These are phyloP conservation scores for Microdochium bolleyi DNA, from an alignment of 2,329 filamentous ascomycete species.

Conservation along the genomic window DNA sequence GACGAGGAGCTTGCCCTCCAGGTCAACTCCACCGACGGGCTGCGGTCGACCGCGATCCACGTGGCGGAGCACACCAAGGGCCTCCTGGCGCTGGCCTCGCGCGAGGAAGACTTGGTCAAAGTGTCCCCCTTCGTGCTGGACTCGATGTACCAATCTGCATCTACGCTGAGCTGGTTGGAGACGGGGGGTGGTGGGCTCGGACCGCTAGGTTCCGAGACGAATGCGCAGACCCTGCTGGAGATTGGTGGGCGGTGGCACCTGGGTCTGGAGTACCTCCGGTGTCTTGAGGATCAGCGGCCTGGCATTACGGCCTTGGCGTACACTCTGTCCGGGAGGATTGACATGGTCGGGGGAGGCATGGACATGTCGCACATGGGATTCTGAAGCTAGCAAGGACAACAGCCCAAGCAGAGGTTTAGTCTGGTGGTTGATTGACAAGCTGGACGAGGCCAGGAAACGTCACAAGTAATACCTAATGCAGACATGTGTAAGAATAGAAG, in stretches of 20 bases:
- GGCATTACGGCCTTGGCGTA: background rate
- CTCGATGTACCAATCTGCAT: slow-evolving; percentile 7
- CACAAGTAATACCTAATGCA: no score
- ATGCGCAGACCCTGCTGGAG: background rate
- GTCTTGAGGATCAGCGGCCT: background rate
- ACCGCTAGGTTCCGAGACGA: background rate
- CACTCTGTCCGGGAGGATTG: background rate
- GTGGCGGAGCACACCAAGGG: slow-evolving; percentile 5
- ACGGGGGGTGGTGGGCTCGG: background rate
- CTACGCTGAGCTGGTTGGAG: slow-evolving; percentile 1
- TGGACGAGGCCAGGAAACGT: no score
- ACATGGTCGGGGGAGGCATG: background rate
- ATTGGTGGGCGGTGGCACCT: background rate
- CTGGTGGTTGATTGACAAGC: no score
- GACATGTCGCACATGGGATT: background rate
- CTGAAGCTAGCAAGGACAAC: no score
- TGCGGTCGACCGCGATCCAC: slow-evolving; percentile 4
- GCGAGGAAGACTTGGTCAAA: slow-evolving; percentile 6
- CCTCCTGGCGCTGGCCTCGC: slow-evolving; percentile 2
- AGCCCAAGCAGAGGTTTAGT: no score
- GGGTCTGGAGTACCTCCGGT: background rate
- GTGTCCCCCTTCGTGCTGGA: slow-evolving; percentile 9
- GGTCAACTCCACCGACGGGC: slow-evolving; percentile 3
- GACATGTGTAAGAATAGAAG: no score
- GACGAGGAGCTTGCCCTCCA: slow-evolving; percentile 5